Evolutionary conservation across 345 rosid species (phyloP), one percentile per base, ranked within the genome.

Genomic region (Draba incana): DNA sequence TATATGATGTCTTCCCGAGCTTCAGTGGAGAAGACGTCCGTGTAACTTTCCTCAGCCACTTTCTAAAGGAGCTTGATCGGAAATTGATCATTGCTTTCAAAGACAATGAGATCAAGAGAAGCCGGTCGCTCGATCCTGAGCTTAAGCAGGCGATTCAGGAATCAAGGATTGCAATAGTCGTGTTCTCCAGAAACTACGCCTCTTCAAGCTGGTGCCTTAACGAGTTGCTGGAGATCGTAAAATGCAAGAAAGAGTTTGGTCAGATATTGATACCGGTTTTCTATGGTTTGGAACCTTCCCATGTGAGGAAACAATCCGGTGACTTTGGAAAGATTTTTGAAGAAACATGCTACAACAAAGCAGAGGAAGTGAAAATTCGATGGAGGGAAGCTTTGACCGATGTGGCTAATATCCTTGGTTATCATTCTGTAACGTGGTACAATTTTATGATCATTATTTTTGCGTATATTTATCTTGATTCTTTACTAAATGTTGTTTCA

Each of bases 231-330:
- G 61, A 70, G 37, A 70, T 70, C 8, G n/a, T 59, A 3, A 50
- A 12, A 7, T 68, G 64, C 2, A 46, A 23, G 5, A 3, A 68
- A 24, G 27, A 8, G 2, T 33, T 0, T 0, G 74, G 59, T 16
- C 74, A 59, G 5, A 1, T 28, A 0, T 24, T 71, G 1, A 52
- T 71, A 0, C 65, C 77, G 0, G 12, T 73, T 50, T 73, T 73
- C 41, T 73, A 73, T 12, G 2, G 35, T 14, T 28, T 71, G 20
- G 70, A 71, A 54, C 76, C 70, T 5, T 71, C 57, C 2, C n/a
- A 71, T 24, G 64, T 71, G 0, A 65, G 70, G 6, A 54, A 54
- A 13, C 69, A 71, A 9, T 24, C 10, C 8, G 70, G 64, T 10
- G 10, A 37, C 0, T 71, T 71, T 37, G 76, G 64, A 10, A 9